These are phyloP conservation scores for Dactylorhiza incarnata DNA, from an alignment of 106 monocot species.

Conservation along the genomic window DNA sequence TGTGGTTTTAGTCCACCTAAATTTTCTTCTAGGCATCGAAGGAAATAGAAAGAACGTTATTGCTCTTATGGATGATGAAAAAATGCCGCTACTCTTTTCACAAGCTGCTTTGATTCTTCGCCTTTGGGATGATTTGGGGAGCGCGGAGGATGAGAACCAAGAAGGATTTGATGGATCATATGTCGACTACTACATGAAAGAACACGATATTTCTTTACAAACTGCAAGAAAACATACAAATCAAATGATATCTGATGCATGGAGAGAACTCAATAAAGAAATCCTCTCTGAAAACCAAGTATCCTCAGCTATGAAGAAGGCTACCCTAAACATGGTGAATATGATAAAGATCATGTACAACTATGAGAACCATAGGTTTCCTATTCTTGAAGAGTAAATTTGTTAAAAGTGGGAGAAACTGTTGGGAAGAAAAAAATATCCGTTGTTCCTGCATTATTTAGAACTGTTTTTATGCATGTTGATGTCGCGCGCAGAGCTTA, in stretches of 20 bases:
- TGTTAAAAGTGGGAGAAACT: neutral
- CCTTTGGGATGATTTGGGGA: slow-evolving; percentile 55
- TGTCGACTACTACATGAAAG: slow-evolving; percentile 34
- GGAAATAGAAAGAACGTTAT: slow-evolving; percentile 11
- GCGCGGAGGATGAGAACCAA: slow-evolving; percentile 55
- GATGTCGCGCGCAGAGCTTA: no score
- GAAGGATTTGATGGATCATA: slow-evolving; percentile 59
- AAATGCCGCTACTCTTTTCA: slow-evolving; percentile 6
- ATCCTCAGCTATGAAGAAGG: slow-evolving; percentile 5
- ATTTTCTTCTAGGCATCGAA: slow-evolving; percentile 24
- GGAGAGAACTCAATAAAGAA: slow-evolving; percentile 40
- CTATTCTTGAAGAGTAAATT: slow-evolving; percentile 22
- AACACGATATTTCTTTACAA: slow-evolving; percentile 7
- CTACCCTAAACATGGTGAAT: slow-evolving; percentile 19
- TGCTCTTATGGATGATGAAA: neutral
- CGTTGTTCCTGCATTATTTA: no score
- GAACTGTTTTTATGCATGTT: no score
- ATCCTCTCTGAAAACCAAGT: slow-evolving; percentile 7
- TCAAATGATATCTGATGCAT: slow-evolving; percentile 23
- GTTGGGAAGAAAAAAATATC: no score
- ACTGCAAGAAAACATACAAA: slow-evolving; percentile 21
- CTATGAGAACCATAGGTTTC: slow-evolving; percentile 27
- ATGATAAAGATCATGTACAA: slow-evolving; percentile 43
- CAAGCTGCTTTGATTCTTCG: slow-evolving; percentile 37
- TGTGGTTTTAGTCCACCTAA: slow-evolving; percentile 13